Conservation (phyloP, 192 early-diverging fungal species). For the Rhizoclosmatium sp. region DNA sequence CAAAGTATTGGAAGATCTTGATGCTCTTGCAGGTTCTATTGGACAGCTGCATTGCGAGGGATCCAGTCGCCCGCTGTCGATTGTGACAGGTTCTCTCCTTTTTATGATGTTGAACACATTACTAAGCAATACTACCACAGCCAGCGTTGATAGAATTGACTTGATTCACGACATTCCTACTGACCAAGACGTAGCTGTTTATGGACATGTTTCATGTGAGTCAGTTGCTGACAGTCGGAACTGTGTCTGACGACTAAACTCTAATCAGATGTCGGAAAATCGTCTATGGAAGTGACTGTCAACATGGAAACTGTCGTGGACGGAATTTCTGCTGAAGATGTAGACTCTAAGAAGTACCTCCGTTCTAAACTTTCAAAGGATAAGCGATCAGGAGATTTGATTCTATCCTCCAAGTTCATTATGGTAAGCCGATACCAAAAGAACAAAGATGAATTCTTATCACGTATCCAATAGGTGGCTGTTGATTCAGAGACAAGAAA, state of each 20-base stretch:
- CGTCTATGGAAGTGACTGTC: slow-evolving; percentile 80
- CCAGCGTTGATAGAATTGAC: slow-evolving; percentile 86
- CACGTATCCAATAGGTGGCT: slow-evolving; percentile 49
- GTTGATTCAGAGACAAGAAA: slow-evolving; percentile 73
- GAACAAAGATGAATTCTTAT: neutral
- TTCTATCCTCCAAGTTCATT: slow-evolving; percentile 82
- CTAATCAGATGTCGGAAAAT: slow-evolving; percentile 70
- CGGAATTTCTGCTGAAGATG: slow-evolving; percentile 25
- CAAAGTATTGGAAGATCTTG: slow-evolving; percentile 82
- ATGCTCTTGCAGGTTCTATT: slow-evolving; percentile 84
- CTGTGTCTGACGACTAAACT: neutral
- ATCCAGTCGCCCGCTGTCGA: slow-evolving; percentile 61
- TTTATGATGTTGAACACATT: neutral
- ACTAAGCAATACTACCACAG: slow-evolving; percentile 37
- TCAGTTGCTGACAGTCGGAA: neutral
- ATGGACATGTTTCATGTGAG: slow-evolving; percentile 76
- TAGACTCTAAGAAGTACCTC: neutral
- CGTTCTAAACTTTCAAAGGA: neutral
- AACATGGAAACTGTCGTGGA: slow-evolving; percentile 44
- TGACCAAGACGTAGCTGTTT: slow-evolving; percentile 73
- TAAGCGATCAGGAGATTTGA: slow-evolving; percentile 42
- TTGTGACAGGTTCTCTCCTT: slow-evolving; percentile 69
- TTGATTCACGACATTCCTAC: slow-evolving; percentile 67
- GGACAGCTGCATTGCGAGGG: slow-evolving; percentile 79
- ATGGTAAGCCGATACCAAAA: slow-evolving; percentile 55